Evolutionary conservation across 345 rosid genomes (phyloP), one percentile per base, ranked within the genome.

Genomic region (Gossypium anomalum): DNA sequence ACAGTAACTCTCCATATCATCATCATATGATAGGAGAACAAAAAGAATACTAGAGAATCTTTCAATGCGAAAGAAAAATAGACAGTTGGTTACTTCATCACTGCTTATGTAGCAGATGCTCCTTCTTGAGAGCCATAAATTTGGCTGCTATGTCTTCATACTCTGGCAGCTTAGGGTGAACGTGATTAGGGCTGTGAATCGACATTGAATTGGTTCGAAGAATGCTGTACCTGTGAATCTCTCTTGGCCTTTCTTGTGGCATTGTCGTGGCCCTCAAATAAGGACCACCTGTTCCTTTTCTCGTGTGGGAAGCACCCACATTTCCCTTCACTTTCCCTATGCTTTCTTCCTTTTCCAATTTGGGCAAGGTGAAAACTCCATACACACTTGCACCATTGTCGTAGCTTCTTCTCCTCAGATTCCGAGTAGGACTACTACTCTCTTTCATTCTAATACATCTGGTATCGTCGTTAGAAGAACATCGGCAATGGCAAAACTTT

Each of bases 101-200:
- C 29, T 27, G 34, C 61, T 67, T 77, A 66, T 48, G 76, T 77
- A 60, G 86, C 70, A 49, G 72, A 76, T 73, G 64, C 63, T 87
- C 83, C 72, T 80, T 85, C 89, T 83, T 89, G 76, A 89, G 89
- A 53, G 90, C 90, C 74, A 48, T 77, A 75, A 94, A 92, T 49
- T 87, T 87, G 7, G 93, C 90, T 44, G 88, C 79, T 55, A 94
- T 82, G 52, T 89, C 93, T 64, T 94, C 97, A n/a, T 86, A 94
- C 69, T 92, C 91, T 17, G 97, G 97, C 80, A 94, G 78, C 82
- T 87, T 94, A n/a, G 97, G 98, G 70, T 94, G 97, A 52, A 94
- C 93, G 76, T 90, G 90, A 71, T 78, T 79, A 7, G 91, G 85
- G 53, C 84, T 62, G 63, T 67, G 79, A 49, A 70, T 49, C 1